These are phyloP conservation scores for Sporothrix brunneoviolacea DNA, from an alignment of 2,329 filamentous ascomycete species.

Conservation along the genomic window DNA sequence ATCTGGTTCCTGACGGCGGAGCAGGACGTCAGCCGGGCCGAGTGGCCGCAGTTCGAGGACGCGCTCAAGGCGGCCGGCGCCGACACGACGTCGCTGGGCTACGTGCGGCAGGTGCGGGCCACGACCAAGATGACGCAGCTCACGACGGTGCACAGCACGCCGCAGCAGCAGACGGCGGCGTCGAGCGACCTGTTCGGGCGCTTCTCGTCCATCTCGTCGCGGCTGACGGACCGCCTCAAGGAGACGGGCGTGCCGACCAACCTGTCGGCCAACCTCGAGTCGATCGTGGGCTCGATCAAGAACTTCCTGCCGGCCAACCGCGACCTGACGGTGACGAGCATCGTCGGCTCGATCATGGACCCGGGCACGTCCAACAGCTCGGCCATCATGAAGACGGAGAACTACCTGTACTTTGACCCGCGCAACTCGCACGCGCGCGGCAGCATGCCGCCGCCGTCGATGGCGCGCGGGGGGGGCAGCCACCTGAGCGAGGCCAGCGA, in stretches of 20 bases:
- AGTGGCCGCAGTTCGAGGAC: slow-evolving; percentile 82
- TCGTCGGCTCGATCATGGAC: slow-evolving; percentile 97
- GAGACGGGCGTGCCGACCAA: slow-evolving; percentile 71
- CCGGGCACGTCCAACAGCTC: slow-evolving; percentile 81
- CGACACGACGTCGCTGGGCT: slow-evolving; percentile 71
- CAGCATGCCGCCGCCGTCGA: slow-evolving; percentile 75
- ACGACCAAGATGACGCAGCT: slow-evolving; percentile 98
- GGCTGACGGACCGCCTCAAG: slow-evolving; percentile 88
- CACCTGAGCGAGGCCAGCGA: slow-evolving; percentile 19
- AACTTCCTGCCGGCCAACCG: slow-evolving; percentile 96
- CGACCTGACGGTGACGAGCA: slow-evolving; percentile 94
- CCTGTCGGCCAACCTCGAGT: slow-evolving; percentile 77
- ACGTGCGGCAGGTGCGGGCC: slow-evolving; percentile 66
- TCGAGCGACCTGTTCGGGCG: slow-evolving; percentile 83
- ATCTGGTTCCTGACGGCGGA: slow-evolving; percentile 97
- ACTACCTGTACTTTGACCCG: slow-evolving; percentile 95
- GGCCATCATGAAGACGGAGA: slow-evolving; percentile 92
- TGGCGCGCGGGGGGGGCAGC: slow-evolving; percentile 39
- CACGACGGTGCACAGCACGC: slow-evolving; percentile 73
- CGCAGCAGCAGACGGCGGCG: slow-evolving; percentile 50
- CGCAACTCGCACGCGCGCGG: slow-evolving; percentile 87
- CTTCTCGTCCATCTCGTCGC: slow-evolving; percentile 86
- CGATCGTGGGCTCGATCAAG: slow-evolving; percentile 90
- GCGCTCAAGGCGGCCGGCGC: slow-evolving; percentile 69
- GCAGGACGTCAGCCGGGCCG: slow-evolving; percentile 72